Percentiles rank a stretch among this genome's conserved stretches.
phyloP scores from a whole-genome alignment of 305 asterid genomes.

The Fraxinus baroniana region DNA sequence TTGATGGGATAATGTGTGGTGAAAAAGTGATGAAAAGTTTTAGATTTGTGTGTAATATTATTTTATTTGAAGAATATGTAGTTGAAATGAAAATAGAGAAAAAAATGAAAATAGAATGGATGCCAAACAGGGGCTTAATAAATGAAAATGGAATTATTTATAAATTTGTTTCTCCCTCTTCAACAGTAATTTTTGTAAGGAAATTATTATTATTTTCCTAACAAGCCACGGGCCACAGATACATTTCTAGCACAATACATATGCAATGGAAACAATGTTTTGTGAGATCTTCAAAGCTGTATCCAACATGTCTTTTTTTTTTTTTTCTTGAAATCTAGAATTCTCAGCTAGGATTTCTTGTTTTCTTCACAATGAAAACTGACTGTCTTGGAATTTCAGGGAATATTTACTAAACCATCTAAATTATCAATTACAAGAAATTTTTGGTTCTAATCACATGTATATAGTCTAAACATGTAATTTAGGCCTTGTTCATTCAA shows the following conservation, averaged over 20 bases:
- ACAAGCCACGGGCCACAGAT: neutral
- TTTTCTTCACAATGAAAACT: slow-evolving; percentile 37
- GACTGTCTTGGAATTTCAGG: slow-evolving; percentile 36
- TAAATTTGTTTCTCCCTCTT: neutral
- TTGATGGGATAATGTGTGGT: too few relatives aligned
- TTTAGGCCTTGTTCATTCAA: slow-evolving; percentile 1
- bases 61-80: too few relatives aligned
- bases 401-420: slow-evolving; percentile 22
- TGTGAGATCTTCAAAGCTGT: neutral
- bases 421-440: slow-evolving; percentile 8
- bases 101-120: too few relatives aligned
- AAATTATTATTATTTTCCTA: neutral
- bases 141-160: neutral
- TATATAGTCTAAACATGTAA: neutral
- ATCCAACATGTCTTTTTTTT: neutral
- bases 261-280: neutral
- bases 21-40: too few relatives aligned
- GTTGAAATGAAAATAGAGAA: too few relatives aligned
- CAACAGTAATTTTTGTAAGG: neutral
- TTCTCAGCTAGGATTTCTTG: slow-evolving; percentile 53
- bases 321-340: slow-evolving; percentile 26
- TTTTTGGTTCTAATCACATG: slow-evolving; percentile 7
- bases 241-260: neutral
- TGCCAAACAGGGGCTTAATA: too few relatives aligned
- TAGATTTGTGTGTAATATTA: too few relatives aligned